Conservation (phyloP, 495 filamentous ascomycete species). For the Margaritispora aquatica region DNA sequence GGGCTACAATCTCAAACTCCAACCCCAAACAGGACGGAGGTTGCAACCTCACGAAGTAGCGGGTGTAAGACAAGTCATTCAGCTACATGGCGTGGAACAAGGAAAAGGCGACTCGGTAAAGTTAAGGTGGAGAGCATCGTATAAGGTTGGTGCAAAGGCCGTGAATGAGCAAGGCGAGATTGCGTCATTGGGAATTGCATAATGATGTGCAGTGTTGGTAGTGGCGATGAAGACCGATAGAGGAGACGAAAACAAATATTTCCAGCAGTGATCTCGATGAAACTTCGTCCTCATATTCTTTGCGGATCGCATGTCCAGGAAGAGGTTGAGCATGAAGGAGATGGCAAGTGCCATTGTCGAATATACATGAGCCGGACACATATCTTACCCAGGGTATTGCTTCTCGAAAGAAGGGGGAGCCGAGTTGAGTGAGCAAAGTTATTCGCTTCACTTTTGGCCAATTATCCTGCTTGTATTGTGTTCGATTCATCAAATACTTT, state of each 20-base stretch:
- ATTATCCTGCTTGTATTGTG: too few species aligned
- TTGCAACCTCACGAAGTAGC: slow-evolving; percentile 66
- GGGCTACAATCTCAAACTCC: slow-evolving; percentile 75
- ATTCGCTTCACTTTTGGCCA: too few species aligned
- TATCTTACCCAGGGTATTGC: too few species aligned
- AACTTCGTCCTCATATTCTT: too few species aligned
- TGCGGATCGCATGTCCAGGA: too few species aligned
- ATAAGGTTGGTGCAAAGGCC: slow-evolving; percentile 57
- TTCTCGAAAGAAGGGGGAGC: too few species aligned
- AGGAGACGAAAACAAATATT: background rate
- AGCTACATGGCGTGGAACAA: slow-evolving; percentile 61
- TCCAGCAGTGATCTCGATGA: too few species aligned
- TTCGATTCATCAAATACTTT: too few species aligned
- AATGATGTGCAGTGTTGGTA: too few species aligned
- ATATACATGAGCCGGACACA: too few species aligned
- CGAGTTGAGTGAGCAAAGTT: too few species aligned
- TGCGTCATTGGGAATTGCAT: slow-evolving; percentile 68
- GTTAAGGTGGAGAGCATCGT: slow-evolving; percentile 81
- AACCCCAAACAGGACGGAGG: slow-evolving; percentile 73
- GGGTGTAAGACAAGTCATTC: slow-evolving; percentile 79
- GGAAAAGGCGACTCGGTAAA: slow-evolving; percentile 73
- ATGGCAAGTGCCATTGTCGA: too few species aligned
- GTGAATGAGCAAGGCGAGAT: slow-evolving; percentile 84
- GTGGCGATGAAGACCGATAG: background rate
- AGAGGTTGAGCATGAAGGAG: background rate